Base-by-base conservation (phyloP, 148 eudicot species). In the Fagopyrum homotropicum region DNA sequence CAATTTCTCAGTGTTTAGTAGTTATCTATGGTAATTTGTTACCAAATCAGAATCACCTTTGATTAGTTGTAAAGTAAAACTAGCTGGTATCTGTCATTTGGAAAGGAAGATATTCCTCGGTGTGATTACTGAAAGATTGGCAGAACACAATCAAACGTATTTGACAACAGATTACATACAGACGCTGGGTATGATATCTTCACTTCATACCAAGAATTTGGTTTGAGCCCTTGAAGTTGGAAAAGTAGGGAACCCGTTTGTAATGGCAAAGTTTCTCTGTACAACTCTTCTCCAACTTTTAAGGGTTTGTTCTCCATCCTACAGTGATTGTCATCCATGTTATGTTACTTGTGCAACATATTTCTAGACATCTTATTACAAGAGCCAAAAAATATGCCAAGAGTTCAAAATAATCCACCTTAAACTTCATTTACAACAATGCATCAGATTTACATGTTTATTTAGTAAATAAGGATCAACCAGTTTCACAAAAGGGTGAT, bases 141-240 rank as follows among this genome's bases (percentile, higher is more conserved):
- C 26, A 60, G 71, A 29, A 45, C 72, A 79, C 7, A 30, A 63
- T 50, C 47, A 30, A 54, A 46, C 4, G 7, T 16, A 73, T 73
- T 43, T 14, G 9, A 77, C 14, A 55, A 19, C 66, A 48, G 51
- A 45, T 0, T 12, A 88, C 98, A 79, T 91, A 91, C 98, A 83
- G 98, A 89, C 82, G 98, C 93, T 66, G 97, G 98, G 80, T 93
- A 93, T 79, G 98, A 93, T 87, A 93, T 93, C 93, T 93, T 93
- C 87, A 93, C 98, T 93, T 93, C 95, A 75, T 93, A 93, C 91
- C 97, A 83, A 78, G 76, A 83, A 60, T 79, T 49, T 72, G 91
- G 81, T 83, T 85, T 88, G 35, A 91, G 83, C 80, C 90, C 98
- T 76, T 78, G 83, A 76, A 93, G 83, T 61, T 82, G 77, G 78